Evolutionary conservation across 331 rosid genomes (phyloP).

Genomic region (Stylosanthes scabra): DNA sequence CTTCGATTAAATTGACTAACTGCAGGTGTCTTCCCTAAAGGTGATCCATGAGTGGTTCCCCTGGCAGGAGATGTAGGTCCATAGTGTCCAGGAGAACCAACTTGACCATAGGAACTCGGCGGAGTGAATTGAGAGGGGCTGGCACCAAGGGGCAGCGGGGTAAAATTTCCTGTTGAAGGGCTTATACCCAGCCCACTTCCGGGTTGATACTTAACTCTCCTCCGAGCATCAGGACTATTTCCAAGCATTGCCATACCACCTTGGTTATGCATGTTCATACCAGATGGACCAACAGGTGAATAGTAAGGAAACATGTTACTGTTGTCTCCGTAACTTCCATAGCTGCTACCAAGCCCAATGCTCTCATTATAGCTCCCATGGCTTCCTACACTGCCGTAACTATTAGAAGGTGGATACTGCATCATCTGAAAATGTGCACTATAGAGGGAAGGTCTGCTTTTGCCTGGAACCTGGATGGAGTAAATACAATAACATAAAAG

Average conservation of each 20-base stretch:
- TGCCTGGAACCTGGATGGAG: conserved; percentile 70
- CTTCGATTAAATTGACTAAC: conserved; percentile 87
- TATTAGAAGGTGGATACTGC: conserved; percentile 75
- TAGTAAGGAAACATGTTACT: conserved; percentile 80
- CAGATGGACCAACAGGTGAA: conserved; percentile 94
- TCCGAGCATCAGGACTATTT: conserved; percentile 94
- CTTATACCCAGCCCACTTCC: conserved; percentile 89
- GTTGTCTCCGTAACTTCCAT: conserved; percentile 95
- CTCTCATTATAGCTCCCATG: conserved; percentile 94
- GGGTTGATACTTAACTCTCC: conserved; percentile 76
- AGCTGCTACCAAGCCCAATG: conserved; percentile 90
- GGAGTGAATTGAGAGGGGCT: conserved; percentile 99
- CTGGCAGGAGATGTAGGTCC: conserved; percentile 99
- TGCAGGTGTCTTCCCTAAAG: conserved; percentile 89
- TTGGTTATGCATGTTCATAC: conserved; percentile 81
- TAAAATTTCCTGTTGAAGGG: conserved; percentile 91
- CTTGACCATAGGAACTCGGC: conserved; percentile 83
- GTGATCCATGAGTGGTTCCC: conserved; percentile 93
- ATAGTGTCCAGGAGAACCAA: conserved; percentile 86
- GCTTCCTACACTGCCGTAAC: conserved; percentile 96
- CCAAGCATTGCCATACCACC: conserved; percentile 84
- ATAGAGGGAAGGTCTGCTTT: conserved; percentile 72
- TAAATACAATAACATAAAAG: conserved; percentile 18
- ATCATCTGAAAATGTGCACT: conserved; percentile 85
- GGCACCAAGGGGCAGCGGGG: conserved; percentile 93